A percentile compares a stretch with the other conserved stretches of the same genome.
Evolutionary conservation across 2,329 filamentous ascomycete genomes (phyloP).

Genomic region (Hymenoscyphus scutula): DNA sequence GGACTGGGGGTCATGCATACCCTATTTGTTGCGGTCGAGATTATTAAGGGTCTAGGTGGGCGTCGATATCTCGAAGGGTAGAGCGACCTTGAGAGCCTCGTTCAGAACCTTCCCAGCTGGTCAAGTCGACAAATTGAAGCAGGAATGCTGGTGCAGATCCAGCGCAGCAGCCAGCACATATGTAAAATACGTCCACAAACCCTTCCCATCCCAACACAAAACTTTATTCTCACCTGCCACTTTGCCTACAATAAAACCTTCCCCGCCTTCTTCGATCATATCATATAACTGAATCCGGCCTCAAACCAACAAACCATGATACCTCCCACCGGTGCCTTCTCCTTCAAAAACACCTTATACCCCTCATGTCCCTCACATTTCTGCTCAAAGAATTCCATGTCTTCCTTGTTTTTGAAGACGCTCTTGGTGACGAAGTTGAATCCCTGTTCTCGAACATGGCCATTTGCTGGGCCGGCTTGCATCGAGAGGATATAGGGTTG

Average conservation of each 20-base stretch:
- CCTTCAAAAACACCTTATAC: slow-evolving; percentile 39
- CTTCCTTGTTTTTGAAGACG: slow-evolving; percentile 52
- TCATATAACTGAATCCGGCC: slow-evolving; percentile 8
- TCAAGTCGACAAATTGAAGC: no score
- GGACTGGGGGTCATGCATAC: no score
- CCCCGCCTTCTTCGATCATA: background rate
- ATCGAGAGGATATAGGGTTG: slow-evolving; percentile 54
- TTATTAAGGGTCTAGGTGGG: no score
- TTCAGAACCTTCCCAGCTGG: no score
- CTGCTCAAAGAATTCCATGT: slow-evolving; percentile 58
- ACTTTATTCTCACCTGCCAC: no score
- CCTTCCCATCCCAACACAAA: background rate
- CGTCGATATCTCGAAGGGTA: no score
- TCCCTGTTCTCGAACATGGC: slow-evolving; percentile 51
- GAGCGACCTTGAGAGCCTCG: no score
- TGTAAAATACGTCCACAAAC: no score
- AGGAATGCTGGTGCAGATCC: no score
- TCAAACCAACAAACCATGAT: slow-evolving; percentile 25
- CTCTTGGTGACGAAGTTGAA: slow-evolving; percentile 52
- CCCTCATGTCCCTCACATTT: slow-evolving; percentile 52
- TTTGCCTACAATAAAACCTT: background rate
- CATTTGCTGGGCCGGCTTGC: slow-evolving; percentile 45
- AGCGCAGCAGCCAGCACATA: no score
- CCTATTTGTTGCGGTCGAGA: no score
- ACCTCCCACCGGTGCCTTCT: slow-evolving; percentile 20